phyloP scores from a whole-genome alignment of 2,329 filamentous ascomycete genomes.

The Xylariomycetidae sp. region DNA sequence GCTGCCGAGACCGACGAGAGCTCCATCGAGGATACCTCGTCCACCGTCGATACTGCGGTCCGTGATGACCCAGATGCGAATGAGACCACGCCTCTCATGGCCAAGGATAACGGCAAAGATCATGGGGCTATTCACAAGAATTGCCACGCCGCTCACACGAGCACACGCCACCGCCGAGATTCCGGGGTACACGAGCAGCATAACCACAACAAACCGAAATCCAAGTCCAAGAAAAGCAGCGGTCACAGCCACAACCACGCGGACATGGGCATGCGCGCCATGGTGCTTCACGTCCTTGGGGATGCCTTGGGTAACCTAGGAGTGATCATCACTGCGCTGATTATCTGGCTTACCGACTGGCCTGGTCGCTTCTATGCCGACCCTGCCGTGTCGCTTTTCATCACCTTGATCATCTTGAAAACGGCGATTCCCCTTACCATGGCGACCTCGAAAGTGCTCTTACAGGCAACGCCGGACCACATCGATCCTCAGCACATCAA shows the following conservation, averaged over 20 bases:
- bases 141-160: slow-evolving; percentile 19
- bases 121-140: slow-evolving; percentile 23
- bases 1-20: slow-evolving; percentile 46
- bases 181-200: slow-evolving; percentile 63
- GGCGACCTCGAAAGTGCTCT: slow-evolving; percentile 77
- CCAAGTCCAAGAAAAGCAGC: slow-evolving; percentile 37
- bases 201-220: slow-evolving; percentile 69
- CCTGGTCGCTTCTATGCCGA: slow-evolving; percentile 82
- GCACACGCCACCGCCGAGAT: slow-evolving; percentile 33
- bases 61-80: slow-evolving; percentile 23
- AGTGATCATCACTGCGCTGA: slow-evolving; percentile 73
- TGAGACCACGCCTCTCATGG: slow-evolving; percentile 35
- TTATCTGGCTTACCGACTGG: slow-evolving; percentile 88
- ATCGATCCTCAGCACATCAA: slow-evolving; percentile 86
- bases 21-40: slow-evolving; percentile 44
- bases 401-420: slow-evolving; percentile 71
- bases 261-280: slow-evolving; percentile 93
- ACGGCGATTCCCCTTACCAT: slow-evolving; percentile 74
- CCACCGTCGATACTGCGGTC: slow-evolving; percentile 31
- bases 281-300: slow-evolving; percentile 70
- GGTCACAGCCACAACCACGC: slow-evolving; percentile 71
- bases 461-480: slow-evolving; percentile 88
- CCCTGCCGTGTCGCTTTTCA: slow-evolving; percentile 86
- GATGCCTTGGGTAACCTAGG: slow-evolving; percentile 83
- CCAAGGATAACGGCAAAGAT: slow-evolving; percentile 18